Evolutionary conservation across 257 asterid genomes (phyloP).

Genomic region (Solanum ossicruentum): DNA sequence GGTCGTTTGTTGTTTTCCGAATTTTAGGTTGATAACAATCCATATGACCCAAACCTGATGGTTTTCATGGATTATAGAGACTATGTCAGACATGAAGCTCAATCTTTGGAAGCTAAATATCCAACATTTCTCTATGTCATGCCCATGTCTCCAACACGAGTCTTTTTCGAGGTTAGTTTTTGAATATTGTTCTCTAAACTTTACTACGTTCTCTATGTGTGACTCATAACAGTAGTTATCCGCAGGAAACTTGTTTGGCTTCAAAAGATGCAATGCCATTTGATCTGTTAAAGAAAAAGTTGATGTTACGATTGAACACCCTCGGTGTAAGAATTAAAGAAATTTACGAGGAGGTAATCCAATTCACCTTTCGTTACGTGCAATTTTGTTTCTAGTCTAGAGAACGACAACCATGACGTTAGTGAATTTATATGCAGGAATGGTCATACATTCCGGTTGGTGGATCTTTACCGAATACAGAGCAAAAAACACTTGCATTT

Average conservation of each 20-base stretch:
- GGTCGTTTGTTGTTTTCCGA: background rate
- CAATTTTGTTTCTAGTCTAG: background rate
- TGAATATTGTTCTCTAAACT: background rate
- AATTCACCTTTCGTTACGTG: background rate
- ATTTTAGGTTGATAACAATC: conserved; percentile 86
- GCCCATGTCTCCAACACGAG: conserved; percentile 80
- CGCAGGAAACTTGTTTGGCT: conserved; percentile 95
- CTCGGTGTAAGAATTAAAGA: conserved; percentile 71
- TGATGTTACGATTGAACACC: conserved; percentile 72
- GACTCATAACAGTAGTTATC: background rate
- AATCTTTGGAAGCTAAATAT: conserved; percentile 49
- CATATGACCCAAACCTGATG: conserved; percentile 85
- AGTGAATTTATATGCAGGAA: conserved; percentile 40
- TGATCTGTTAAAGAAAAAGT: conserved; percentile 63
- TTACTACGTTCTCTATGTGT: background rate
- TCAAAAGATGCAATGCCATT: conserved; percentile 97
- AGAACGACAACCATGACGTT: background rate
- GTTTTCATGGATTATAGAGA: conserved; percentile 99
- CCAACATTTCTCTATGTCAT: conserved; percentile 98
- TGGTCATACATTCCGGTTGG: conserved; percentile 99
- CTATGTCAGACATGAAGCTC: conserved; percentile 32
- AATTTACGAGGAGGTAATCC: conserved; percentile 79
- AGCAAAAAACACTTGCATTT: conserved; percentile 92
- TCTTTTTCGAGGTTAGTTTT: conserved; percentile 78
- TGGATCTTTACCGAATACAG: conserved; percentile 94